These are phyloP conservation scores for Umbellularia californica DNA, from an alignment of 164 flowering plant species.

Conservation along the genomic window DNA sequence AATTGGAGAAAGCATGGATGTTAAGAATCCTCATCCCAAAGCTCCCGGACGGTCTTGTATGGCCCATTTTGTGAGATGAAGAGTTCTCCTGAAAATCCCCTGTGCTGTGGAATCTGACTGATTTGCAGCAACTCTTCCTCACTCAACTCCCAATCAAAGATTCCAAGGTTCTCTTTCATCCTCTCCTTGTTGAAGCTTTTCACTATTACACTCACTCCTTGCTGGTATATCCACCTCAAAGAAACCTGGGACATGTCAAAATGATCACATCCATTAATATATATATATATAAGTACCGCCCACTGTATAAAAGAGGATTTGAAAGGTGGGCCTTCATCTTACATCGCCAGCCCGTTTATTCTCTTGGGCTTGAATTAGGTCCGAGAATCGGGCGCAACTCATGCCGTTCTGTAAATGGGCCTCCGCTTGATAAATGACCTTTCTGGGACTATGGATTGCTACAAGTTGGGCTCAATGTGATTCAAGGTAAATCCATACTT, in stretches of 20 bases:
- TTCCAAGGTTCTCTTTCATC: slow-evolving; percentile 23
- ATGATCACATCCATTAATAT: no score
- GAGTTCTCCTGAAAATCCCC: neutral
- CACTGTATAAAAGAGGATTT: neutral
- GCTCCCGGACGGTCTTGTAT: slow-evolving; percentile 20
- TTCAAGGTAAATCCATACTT: no score
- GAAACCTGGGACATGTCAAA: slow-evolving; percentile 18
- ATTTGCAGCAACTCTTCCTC: slow-evolving; percentile 24
- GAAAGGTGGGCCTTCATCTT: no score
- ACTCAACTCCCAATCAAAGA: slow-evolving; percentile 28
- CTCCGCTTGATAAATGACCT: no score
- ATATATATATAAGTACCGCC: no score
- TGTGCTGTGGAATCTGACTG: slow-evolving; percentile 17
- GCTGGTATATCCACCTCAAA: slow-evolving; percentile 29
- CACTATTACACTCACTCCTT: slow-evolving; percentile 25
- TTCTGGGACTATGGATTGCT: no score
- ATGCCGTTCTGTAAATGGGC: no score
- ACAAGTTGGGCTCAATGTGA: no score
- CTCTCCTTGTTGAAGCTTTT: slow-evolving; percentile 32
- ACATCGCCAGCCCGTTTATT: no score
- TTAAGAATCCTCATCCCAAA: slow-evolving; percentile 31
- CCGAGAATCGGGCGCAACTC: no score
- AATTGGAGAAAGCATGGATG: neutral
- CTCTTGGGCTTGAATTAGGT: no score
- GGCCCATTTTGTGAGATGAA: slow-evolving; percentile 22